phyloP scores from a whole-genome alignment of 257 asterid species.

The Gynochthodes officinalis region DNA sequence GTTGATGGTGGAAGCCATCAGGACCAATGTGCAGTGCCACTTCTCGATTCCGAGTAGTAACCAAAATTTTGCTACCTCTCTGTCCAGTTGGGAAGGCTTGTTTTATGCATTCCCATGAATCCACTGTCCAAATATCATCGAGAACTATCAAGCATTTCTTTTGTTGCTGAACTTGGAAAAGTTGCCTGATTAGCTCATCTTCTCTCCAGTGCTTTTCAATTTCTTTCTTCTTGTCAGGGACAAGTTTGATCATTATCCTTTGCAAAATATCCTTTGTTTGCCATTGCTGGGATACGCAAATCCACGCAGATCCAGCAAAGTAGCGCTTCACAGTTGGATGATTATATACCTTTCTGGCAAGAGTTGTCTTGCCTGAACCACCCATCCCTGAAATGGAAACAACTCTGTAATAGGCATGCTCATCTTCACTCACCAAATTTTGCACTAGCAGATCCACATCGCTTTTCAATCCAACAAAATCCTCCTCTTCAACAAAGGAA shows the following conservation, averaged over 20 bases:
- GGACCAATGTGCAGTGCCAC: constrained; percentile 6
- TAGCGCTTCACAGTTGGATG: background rate
- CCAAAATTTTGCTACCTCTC: background rate
- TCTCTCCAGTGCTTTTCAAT: background rate
- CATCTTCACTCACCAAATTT: constrained; percentile 5
- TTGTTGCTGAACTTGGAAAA: background rate
- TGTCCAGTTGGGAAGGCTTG: background rate
- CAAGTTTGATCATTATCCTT: background rate
- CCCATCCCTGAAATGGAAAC: constrained; percentile 2
- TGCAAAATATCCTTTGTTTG: background rate
- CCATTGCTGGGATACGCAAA: background rate
- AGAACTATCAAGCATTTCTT: background rate
- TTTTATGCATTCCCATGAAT: background rate
- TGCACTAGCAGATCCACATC: constrained; percentile 1
- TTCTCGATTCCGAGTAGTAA: background rate
- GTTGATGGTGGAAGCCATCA: constrained; percentile 7
- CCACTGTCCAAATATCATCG: background rate
- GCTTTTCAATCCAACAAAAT: constrained; percentile 8
- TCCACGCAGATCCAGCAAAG: background rate
- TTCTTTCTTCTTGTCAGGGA: background rate
- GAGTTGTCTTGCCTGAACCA: constrained; percentile 3
- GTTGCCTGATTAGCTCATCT: background rate
- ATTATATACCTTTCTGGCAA: background rate
- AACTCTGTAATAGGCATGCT: background rate
- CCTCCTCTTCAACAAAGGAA: constrained; percentile 1